Base-by-base conservation (phyloP, 83 land plant genomes). In the Isoetes engelmannii region DNA sequence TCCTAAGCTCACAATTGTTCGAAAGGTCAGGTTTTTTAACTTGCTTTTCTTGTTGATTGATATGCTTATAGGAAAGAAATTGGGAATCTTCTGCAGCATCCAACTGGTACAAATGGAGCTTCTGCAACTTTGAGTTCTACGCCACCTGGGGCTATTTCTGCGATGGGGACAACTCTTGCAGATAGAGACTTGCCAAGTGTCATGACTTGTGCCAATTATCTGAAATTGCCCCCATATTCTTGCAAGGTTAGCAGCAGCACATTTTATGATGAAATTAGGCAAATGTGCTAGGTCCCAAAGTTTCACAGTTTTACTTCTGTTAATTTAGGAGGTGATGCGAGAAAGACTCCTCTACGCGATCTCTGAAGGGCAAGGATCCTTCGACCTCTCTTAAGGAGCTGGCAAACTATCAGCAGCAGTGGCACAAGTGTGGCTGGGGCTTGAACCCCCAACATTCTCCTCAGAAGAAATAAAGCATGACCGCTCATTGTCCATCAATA, bases 111-210 rank as follows among this genome's bases (percentile, higher is more conserved):
- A 20, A 85, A 64, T 45, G 68, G 79, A 8, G 79, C 82, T 28
- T 57, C 77, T 5, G 86, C 84, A 73, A 86, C 77, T 15, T 60
- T 82, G 62, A 96, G 85, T 6, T 65, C 82, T 21, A 79, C 86
- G 9, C 97, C 93, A 67, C 73, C 88, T 18, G 81, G 81, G 41
- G 67, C 81, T 42, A 68, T 73, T 47, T 56, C 75, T 10, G 78
- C 79, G 7, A 19, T 79, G 69, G 81, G 81, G 9, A 79, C 81
- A 63, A 73, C 81, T 0, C 57, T 79, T 56, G 98, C 92, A 7
- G 98, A 93, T 79, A 89, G 92, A 64, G 98, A 93, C 63, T 79
- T 93, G 80, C 98, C 98, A 0, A 93, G 98, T 80, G 98, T 93
- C 9, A 93, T 93, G 98, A 93, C 98, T 17, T 93, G 98, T 76